A percentile compares a stretch with the other conserved stretches of the same genome.
These are phyloP conservation scores for Aspergillus sojae DNA, from an alignment of 2,329 filamentous ascomycete species.

Conservation along the genomic window DNA sequence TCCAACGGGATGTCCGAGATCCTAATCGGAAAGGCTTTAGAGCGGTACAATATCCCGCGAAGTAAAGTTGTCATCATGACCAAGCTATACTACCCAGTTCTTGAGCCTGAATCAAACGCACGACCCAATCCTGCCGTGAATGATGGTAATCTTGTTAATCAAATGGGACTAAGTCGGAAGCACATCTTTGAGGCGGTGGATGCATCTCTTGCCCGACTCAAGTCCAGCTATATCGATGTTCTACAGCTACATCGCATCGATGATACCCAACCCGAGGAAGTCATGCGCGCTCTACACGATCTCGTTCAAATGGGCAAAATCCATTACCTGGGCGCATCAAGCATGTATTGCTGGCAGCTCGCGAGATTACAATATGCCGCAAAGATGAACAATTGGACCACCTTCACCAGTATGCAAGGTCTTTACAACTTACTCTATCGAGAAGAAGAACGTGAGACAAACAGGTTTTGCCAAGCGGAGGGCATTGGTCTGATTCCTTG, in stretches of 20 bases:
- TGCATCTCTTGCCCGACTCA: not conserved
- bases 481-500: not conserved
- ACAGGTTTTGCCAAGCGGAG: not conserved
- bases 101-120: not conserved
- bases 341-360: not conserved
- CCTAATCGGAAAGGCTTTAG: not conserved
- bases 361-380: not conserved
- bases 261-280: not conserved
- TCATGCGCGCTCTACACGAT: not conserved
- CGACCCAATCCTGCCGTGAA: not conserved
- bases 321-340: not conserved
- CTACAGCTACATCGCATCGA: not conserved
- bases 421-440: not conserved
- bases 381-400: not conserved
- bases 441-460: not conserved
- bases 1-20: not conserved
- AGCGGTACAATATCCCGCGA: not conserved
- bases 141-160: not conserved
- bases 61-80: not conserved
- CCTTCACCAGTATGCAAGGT: not conserved
- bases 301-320: not conserved
- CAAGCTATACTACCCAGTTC: not conserved
- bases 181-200: not conserved
- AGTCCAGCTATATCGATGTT: not conserved
- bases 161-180: not conserved